A percentile compares a stretch with the other conserved stretches of the same genome.
phyloP scores from a whole-genome alignment of 331 rosid genomes.

The Prunus yedoensis region DNA sequence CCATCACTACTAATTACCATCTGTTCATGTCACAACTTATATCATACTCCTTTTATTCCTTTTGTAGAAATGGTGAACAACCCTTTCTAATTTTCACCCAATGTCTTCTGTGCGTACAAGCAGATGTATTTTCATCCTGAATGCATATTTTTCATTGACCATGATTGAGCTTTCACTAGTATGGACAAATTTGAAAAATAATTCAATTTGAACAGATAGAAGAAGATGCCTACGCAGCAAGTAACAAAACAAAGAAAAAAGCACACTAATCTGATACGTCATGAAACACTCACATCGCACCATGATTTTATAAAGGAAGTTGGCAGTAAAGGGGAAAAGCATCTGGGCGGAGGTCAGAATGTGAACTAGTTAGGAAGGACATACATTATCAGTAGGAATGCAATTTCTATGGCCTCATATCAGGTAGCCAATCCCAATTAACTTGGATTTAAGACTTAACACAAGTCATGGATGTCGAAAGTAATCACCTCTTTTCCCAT shows the following conservation, averaged over 20 bases:
- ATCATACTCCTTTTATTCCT: neutral
- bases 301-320: neutral
- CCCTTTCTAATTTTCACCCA: neutral
- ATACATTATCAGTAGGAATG: neutral
- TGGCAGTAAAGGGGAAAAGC: conserved; percentile 1
- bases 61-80: neutral
- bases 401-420: neutral
- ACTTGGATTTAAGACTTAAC: neutral
- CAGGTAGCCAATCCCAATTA: neutral
- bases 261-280: neutral
- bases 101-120: neutral
- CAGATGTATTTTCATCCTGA: neutral
- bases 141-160: neutral
- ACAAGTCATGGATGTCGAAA: neutral
- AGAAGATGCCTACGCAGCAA: neutral
- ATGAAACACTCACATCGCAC: neutral
- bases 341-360: neutral
- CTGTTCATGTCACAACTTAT: neutral
- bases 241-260: neutral
- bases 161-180: neutral
- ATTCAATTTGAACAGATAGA: neutral
- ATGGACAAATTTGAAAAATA: neutral
- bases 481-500: neutral
- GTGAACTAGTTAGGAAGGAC: neutral
- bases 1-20: neutral